phyloP scores from a whole-genome alignment of 805 yeast genomes.

The Teunomyces tritomae region DNA sequence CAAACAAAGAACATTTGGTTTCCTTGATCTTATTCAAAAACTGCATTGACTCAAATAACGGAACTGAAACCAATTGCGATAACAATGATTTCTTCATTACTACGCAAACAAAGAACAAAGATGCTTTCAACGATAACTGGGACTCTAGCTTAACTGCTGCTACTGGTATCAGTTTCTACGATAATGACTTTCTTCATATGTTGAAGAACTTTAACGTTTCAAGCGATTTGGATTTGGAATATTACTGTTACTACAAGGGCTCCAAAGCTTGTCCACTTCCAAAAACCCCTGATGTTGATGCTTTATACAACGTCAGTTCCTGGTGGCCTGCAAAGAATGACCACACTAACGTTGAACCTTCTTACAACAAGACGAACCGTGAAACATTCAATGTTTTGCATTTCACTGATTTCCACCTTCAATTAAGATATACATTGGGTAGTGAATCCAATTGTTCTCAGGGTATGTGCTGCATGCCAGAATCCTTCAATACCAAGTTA shows the following conservation, averaged over 20 bases:
- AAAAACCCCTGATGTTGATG: constrained; percentile 46
- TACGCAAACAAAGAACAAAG: constrained; percentile 20
- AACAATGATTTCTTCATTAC: constrained; percentile 37
- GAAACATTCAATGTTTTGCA: constrained; percentile 60
- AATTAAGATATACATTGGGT: constrained; percentile 52
- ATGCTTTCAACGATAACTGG: constrained; percentile 9
- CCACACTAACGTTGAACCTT: constrained; percentile 26
- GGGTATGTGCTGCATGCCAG: constrained; percentile 61
- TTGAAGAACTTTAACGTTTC: constrained; percentile 34
- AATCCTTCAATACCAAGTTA: constrained; percentile 36
- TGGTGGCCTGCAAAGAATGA: constrained; percentile 38
- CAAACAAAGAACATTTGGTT: constrained; percentile 34
- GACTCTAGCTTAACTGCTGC: constrained; percentile 24
- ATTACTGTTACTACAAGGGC: constrained; percentile 54
- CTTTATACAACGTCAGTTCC: constrained; percentile 26
- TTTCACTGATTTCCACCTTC: constrained; percentile 63
- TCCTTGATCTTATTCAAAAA: constrained; percentile 35
- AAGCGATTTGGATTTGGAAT: constrained; percentile 37
- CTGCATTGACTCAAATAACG: constrained; percentile 28
- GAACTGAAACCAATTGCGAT: constrained; percentile 30
- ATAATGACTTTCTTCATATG: constrained; percentile 40
- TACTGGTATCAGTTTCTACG: constrained; percentile 31
- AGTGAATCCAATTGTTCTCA: constrained; percentile 57
- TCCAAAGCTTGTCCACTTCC: constrained; percentile 49
- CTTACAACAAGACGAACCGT: constrained; percentile 18